Percentiles rank a stretch among this genome's conserved stretches.
phyloP scores from a whole-genome alignment of 495 filamentous ascomycete species.

The Trichoderma asperelloides region DNA sequence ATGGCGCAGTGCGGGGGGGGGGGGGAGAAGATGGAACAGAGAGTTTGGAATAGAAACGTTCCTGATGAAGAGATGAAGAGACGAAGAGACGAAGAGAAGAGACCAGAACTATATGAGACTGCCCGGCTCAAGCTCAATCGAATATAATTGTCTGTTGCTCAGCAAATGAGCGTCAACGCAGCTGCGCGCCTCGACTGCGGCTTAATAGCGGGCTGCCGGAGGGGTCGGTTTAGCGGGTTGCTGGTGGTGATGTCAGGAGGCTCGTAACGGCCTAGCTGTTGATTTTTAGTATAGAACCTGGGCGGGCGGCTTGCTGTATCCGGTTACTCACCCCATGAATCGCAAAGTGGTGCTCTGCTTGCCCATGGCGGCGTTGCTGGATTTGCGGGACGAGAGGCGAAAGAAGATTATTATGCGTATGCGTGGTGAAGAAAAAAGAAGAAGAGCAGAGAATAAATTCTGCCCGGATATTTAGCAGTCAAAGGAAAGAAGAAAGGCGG shows the following conservation, averaged over 20 bases:
- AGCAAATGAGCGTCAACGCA: not conserved
- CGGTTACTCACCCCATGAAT: not conserved
- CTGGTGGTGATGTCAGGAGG: slow-evolving; percentile 1
- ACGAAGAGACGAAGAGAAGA: no score
- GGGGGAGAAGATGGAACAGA: not conserved
- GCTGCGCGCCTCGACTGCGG: not conserved
- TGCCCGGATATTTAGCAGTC: not conserved
- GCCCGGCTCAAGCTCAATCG: no score
- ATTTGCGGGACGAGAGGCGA: not conserved
- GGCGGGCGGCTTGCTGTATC: not conserved
- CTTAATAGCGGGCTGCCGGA: not conserved
- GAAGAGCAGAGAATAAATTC: not conserved
- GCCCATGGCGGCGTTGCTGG: not conserved
- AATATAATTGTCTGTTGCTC: no score
- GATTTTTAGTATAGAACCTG: not conserved
- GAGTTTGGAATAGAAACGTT: no score
- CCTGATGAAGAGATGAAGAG: not conserved
- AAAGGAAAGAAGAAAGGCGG: not conserved
- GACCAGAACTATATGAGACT: no score
- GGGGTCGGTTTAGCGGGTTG: not conserved
- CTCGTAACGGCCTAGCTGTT: not conserved
- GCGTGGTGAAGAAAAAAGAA: not conserved
- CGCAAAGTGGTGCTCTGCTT: not conserved
- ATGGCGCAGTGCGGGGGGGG: not conserved
- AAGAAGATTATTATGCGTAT: not conserved